Evolutionary conservation across 768 basidiomycete species (phyloP).

Genomic region (Rhizopogon rudus): DNA sequence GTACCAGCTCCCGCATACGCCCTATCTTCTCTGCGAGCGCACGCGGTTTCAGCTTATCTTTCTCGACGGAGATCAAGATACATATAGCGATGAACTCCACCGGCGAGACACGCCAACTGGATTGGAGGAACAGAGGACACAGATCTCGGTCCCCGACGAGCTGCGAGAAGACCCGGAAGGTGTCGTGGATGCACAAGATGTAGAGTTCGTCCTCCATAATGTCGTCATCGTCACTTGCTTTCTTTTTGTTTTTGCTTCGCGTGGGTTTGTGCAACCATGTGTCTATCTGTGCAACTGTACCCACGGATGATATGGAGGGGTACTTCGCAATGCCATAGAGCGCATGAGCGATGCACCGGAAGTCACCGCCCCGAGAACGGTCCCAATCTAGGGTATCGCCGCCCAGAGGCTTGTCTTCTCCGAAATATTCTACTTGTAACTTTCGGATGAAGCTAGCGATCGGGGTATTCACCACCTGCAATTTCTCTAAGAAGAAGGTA

Average conservation of each 20-base stretch:
- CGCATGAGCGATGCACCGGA: constrained; percentile 52
- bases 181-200: constrained; percentile 28
- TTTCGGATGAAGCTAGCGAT: constrained; percentile 57
- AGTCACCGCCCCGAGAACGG: constrained; percentile 47
- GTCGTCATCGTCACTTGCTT: constrained; percentile 7
- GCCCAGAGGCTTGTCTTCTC: constrained; percentile 31
- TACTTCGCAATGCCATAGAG: constrained; percentile 47
- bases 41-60: constrained; percentile 29
- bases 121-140: constrained; percentile 33
- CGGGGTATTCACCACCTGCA: constrained; percentile 59
- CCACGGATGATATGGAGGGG: constrained; percentile 23
- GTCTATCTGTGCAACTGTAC: constrained; percentile 36
- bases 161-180: constrained; percentile 42
- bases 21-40: constrained; percentile 42
- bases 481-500: constrained; percentile 42
- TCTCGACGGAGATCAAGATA: constrained; percentile 49
- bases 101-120: constrained; percentile 52
- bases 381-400: constrained; percentile 44
- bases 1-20: constrained; percentile 51
- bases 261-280: constrained; percentile 41
- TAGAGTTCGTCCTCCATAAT: constrained; percentile 30
- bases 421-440: constrained; percentile 43
- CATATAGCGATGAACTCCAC: constrained; percentile 61
- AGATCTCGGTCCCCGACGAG: constrained; percentile 37
- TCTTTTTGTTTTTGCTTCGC: constrained; percentile 17